Evolutionary conservation across 106 monocot species (phyloP), one percentile per base, ranked within the genome.

Genomic region (Ottelia alismoides): DNA sequence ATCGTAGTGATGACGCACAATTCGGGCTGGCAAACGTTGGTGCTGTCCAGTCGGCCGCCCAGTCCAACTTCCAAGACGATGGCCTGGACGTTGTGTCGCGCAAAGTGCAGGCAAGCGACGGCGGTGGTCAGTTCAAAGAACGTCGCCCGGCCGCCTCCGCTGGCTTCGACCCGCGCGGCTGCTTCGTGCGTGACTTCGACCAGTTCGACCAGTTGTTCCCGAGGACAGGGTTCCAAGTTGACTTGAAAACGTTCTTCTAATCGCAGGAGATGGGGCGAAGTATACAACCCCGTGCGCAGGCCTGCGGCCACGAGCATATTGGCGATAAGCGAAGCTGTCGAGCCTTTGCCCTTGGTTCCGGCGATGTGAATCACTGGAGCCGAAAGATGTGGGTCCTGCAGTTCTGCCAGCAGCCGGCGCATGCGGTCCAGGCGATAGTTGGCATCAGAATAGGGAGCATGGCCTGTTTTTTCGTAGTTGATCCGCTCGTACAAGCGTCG

Each of bases 21-120:
- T 2, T 2, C 16, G 3, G 11, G 25, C 6, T 20, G 27, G 40
- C 54, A 53, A 53, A 30, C 65, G 47, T 65, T 65, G 14, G 65
- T 65, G 18, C 44, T 55, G 47, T 65, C 65, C 27, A 55, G 55
- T 25, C 19, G 54, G 11, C 65, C 65, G 5, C 65, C 65, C 17
- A 65, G 24, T 23, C 65, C 65, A 46, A 65, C 65, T 27, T 65
- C 65, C 46, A 65, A 28, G 3, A 65, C 50, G 29, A 55, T 55
- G 46, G 55, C 65, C 28, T 65, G 55, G 30, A 65, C 55, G 55
- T 65, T 43, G 22, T 35, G 25, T 52, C 9, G 14, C 24, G 20
- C 40, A 16, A 43, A 43, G 6, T 7, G 6, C 40, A 7, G 6
- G 40, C 6, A 43, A 16, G 40, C 40, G 16, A 43, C 10, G 10